Conservation (phyloP, 2,329 filamentous ascomycete genomes). For the Penicillium capsulatum region DNA sequence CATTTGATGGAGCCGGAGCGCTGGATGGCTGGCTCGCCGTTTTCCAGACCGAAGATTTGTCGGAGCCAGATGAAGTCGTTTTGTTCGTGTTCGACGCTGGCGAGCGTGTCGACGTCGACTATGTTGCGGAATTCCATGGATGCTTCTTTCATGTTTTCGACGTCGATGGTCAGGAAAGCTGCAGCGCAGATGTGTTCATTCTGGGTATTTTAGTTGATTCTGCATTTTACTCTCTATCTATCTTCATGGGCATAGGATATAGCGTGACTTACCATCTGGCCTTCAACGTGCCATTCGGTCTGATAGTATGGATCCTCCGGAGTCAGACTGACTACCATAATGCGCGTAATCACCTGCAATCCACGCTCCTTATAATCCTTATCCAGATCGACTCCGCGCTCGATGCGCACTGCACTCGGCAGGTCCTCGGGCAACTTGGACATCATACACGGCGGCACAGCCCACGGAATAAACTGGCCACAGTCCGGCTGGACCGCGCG, state of each 20-base stretch:
- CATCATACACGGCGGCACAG: constrained; percentile 29
- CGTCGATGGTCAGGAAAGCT: constrained; percentile 59
- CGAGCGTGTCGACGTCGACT: constrained; percentile 29
- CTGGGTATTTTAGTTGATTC: constrained; percentile 19
- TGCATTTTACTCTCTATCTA: no score
- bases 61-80: constrained; percentile 30
- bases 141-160: constrained; percentile 56
- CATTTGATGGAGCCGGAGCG: constrained; percentile 20
- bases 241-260: no score
- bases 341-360: constrained; percentile 61
- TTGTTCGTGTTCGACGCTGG: constrained; percentile 29
- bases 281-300: constrained; percentile 49
- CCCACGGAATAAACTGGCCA: constrained; percentile 28
- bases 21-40: constrained; percentile 26
- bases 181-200: constrained; percentile 64
- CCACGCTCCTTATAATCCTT: constrained; percentile 41
- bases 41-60: constrained; percentile 28
- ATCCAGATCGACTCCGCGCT: constrained; percentile 29
- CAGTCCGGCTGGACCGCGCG: constrained; percentile 27
- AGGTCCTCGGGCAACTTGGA: constrained; percentile 24
- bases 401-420: constrained; percentile 24
- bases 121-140: constrained; percentile 50
- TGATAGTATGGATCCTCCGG: constrained; percentile 55
- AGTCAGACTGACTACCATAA: constrained; percentile 56
- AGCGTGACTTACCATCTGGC: constrained; percentile 40